Base-by-base conservation (phyloP, 352 stramenopile genomes). In the Sclerospora graminicola region DNA sequence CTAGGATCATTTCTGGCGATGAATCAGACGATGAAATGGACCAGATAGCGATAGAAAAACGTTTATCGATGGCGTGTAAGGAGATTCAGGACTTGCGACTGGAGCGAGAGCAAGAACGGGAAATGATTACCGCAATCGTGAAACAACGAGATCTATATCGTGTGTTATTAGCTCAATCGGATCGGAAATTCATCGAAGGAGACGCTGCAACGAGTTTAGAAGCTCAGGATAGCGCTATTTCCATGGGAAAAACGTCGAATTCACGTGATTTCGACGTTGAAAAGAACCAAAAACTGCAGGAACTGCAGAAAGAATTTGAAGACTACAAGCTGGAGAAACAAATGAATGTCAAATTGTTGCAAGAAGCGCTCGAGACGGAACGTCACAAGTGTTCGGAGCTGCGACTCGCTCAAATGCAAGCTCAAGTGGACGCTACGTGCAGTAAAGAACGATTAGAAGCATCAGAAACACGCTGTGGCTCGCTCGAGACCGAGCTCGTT, bases 61-160 rank as follows among this genome's bases (percentile, higher is more conserved):
- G 66, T 36, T 57, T 96, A 28, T 63, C 81, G 9, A 42, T 66
- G 38, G 61, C 76, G 4, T 57, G 75, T 20, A 68, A 78, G 33
- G 84, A 97, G 51, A 56, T 97, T 5, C 65, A 77, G n/a, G 63
- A 74, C 18, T 45, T 98, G 32, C 70, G 71, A 15, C 41, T 45
- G 4, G 78, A 89, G 44, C 75, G 79, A 16, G 78, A 89, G 41
- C 63, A 87, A 46, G 72, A 86, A 29, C 69, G 80, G 11, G 77
- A 97, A 43, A 83, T 97, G 57, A 91, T 98, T 8, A 63, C 72
- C 11, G 83, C 76, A 2, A 97, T 98, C 44, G 89, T 97, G 8
- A 91, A 97, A 54, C 94, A 98, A 57, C 84, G 94, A 16, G 92
- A 98, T 68, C 89, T 98, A 60, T 98, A 98, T 54, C 82, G 88